Evolutionary conservation across 768 basidiomycete species (phyloP), one percentile per base, ranked within the genome.

Genomic region (Pisolithus albus): DNA sequence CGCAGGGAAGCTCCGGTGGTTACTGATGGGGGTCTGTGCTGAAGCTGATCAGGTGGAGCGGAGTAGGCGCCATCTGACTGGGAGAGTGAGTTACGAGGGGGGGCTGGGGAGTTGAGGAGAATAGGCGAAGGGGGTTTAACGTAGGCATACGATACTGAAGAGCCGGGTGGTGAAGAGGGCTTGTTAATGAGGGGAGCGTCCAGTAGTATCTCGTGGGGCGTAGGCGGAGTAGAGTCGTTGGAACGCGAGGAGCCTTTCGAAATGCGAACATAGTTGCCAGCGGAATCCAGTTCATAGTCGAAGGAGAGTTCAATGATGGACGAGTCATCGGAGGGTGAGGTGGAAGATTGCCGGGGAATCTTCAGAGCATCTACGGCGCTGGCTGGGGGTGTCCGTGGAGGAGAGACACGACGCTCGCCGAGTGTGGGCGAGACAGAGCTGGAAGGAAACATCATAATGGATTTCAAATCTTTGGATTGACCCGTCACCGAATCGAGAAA

Each of bases 41-140:
- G 71, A 50, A 43, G 62, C 56, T 52, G 67, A 59, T 55, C 66
- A 23, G 21, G 68, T 55, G 60, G 65, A 46, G 63, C 56, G 53
- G 61, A 53, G 24, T 78, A 77, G 28, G 79, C 75, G 59, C 79
- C 84, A 61, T 88, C 85, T 38, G 85, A 84, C 42, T 81, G 82
- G 5, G 84, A 78, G 26, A 88, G 73, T 0, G 84, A 78, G 18
- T 71, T 62, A 50, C 80, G 61, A 19, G 69, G 54, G 6, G 71
- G 72, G 18, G 69, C 56, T 1, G 72, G 72, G 28, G 76, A 74
- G 50, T 66, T 61, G 45, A 70, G 61, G 16, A 70, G 52, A 21
- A 65, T 66, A 7, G 77, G 65, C 16, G 69, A 66, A 10, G 65
- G 62, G 21, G 67, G 60, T 52, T 65, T 68, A 44, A 48, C 47